Evolutionary conservation across 257 asterid genomes (phyloP).

Genomic region (Scutellaria barbata): DNA sequence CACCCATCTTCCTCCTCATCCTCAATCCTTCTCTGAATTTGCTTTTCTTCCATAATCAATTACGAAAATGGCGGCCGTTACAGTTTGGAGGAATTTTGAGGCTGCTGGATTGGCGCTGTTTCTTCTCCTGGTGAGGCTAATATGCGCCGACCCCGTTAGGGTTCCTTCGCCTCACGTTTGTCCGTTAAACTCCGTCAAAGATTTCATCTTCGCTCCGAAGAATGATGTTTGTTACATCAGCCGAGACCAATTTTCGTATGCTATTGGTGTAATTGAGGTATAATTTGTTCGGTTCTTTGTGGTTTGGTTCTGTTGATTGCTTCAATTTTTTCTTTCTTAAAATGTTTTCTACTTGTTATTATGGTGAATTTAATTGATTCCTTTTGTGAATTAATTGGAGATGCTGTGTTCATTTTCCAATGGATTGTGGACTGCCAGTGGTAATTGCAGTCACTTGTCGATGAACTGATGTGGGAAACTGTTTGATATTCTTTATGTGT

Average conservation of each 20-base stretch:
- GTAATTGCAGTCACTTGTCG: conserved; percentile 14
- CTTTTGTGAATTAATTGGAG: background rate
- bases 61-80: conserved; percentile 47
- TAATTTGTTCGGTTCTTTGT: background rate
- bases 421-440: background rate
- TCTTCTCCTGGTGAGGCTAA: conserved; percentile 49
- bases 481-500: background rate
- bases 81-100: conserved; percentile 13
- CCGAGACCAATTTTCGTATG: conserved; percentile 45
- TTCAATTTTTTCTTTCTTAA: background rate
- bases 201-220: conserved; percentile 56
- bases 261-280: conserved; percentile 76
- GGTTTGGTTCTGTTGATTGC: conserved; percentile 1
- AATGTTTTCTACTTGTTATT: background rate
- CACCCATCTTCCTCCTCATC: conserved; percentile 21
- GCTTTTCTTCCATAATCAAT: conserved; percentile 26
- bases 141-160: conserved; percentile 52
- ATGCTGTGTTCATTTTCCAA: background rate
- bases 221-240: conserved; percentile 49
- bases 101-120: conserved; percentile 54
- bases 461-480: conserved; percentile 22
- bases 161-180: conserved; percentile 54
- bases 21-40: conserved; percentile 27
- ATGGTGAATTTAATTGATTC: conserved; percentile 19
- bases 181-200: conserved; percentile 57